Evolutionary conservation across 768 basidiomycete genomes (phyloP).

Genomic region (Asterophora lycoperdoides): DNA sequence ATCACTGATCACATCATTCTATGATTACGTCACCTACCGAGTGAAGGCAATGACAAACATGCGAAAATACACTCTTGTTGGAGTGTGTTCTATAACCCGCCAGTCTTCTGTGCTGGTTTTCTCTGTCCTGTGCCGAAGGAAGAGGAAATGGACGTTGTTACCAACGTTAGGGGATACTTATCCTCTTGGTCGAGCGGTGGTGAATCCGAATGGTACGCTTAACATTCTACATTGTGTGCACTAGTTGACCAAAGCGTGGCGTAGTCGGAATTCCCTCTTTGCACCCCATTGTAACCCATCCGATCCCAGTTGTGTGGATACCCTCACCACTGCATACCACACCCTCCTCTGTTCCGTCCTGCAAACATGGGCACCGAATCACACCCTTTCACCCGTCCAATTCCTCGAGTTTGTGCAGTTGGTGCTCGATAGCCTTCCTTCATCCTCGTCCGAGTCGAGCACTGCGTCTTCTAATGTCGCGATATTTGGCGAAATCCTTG

Average conservation of each 20-base stretch:
- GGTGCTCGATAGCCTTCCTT: conserved; percentile 57
- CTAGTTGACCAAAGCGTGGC: conserved; percentile 15
- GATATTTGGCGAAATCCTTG: conserved; percentile 62
- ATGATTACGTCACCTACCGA: neutral
- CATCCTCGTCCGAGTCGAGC: conserved; percentile 60
- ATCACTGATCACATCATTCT: too few species aligned
- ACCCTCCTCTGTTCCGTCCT: conserved; percentile 60
- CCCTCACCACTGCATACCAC: conserved; percentile 65
- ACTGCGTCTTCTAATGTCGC: conserved; percentile 40
- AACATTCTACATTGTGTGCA: conserved; percentile 12
- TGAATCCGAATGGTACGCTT: conserved; percentile 56
- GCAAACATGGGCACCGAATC: conserved; percentile 48
- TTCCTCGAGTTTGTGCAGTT: conserved; percentile 65
- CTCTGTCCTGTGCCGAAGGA: neutral
- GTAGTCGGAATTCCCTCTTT: conserved; percentile 59
- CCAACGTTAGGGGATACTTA: conserved; percentile 46
- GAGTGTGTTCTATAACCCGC: neutral
- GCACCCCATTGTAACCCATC: conserved; percentile 56
- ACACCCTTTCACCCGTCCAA: conserved; percentile 41
- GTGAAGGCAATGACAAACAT: neutral
- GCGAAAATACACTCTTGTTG: conserved; percentile 2
- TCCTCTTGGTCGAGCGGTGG: conserved; percentile 56
- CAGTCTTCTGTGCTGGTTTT: neutral
- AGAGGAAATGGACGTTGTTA: conserved; percentile 56
- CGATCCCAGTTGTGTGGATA: conserved; percentile 48